Evolutionary conservation across 2,329 filamentous ascomycete genomes (phyloP), one percentile per base, ranked within the genome.

Genomic region (Tolypocladium tundrense): DNA sequence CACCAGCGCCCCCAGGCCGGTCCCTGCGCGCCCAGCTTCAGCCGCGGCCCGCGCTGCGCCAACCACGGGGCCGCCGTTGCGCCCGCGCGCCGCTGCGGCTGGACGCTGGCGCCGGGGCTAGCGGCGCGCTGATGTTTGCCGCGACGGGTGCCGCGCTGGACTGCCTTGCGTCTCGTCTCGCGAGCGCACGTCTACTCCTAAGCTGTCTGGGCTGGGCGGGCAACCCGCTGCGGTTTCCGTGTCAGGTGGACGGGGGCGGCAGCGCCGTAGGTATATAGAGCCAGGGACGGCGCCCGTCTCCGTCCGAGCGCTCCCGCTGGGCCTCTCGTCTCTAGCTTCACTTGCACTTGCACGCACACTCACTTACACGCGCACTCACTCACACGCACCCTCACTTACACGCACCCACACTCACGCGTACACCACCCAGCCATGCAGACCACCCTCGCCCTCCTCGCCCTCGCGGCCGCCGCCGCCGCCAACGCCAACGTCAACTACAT

Each of bases 361-460:
- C 45, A 33, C 27, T 11, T 6, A 2, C 13, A 31, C 27, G 14
- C 19, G 6, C 43, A 1, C 27, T 31, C 27, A 31, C 6, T 3
- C 1, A 27, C 24, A 27, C 24, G 6, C 27, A 31, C 4, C 27
- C 33, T 16, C 45, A 33, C 27, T 11, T 3, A 2, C 13, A 31
- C 27, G 6, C 43, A 2, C 27, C 6, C 27, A 31, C 1, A 33
- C 27, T 11, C 8, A 2, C 13, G 19, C 27, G 8, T 31, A 19
- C 43, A 1, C 27, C 33, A 2, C 2, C 19, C 48, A 66, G 66
- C 60, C 21, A 71, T 70, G 68, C 64, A 65, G 60, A 63, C 67
- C 64, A 64, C 62, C 59, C 59, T 68, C 55, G 27, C 67, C 61
- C 40, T 69, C 53, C 62, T 70, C 59, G 60, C 67, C 56, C 63